Percentiles rank a stretch among this genome's conserved stretches.
Evolutionary conservation across 805 yeast genomes (phyloP).

Genomic region (Barnettozyma sucrosica): DNA sequence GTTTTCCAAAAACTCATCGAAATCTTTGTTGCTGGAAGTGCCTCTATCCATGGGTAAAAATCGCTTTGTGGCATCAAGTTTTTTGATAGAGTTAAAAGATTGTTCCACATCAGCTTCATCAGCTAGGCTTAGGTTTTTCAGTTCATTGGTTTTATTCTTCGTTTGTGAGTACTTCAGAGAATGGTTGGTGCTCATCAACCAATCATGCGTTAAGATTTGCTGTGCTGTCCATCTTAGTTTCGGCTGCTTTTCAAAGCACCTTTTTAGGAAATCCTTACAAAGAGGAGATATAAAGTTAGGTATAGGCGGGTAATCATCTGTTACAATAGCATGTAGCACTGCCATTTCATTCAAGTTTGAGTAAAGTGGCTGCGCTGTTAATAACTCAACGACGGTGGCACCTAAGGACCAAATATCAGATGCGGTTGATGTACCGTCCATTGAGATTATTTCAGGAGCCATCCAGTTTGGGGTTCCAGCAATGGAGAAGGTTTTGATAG

Average conservation of each 20-base stretch:
- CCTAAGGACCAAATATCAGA: slow-evolving; percentile 94
- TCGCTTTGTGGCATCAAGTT: slow-evolving; percentile 15
- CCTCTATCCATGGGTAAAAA: slow-evolving; percentile 18
- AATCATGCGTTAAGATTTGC: slow-evolving; percentile 50
- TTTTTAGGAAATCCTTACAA: slow-evolving; percentile 51
- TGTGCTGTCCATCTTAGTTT: slow-evolving; percentile 49
- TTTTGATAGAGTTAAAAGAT: slow-evolving; percentile 18
- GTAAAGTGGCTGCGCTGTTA: slow-evolving; percentile 86
- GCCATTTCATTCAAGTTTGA: slow-evolving; percentile 70
- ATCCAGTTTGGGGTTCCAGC: slow-evolving; percentile 97
- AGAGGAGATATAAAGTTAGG: slow-evolving; percentile 44
- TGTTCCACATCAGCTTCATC: slow-evolving; percentile 7
- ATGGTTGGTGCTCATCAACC: slow-evolving; percentile 41
- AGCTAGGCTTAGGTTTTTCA: neutral
- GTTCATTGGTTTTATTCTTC: neutral
- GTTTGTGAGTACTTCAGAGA: neutral
- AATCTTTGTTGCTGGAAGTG: slow-evolving; percentile 16
- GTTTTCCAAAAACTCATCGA: slow-evolving; percentile 2
- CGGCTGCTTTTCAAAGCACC: slow-evolving; percentile 72
- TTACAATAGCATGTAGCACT: slow-evolving; percentile 77
- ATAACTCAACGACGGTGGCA: slow-evolving; percentile 84
- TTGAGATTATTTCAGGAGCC: slow-evolving; percentile 92
- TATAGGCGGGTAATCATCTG: slow-evolving; percentile 63
- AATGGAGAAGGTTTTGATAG: slow-evolving; percentile 48
- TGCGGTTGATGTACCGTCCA: slow-evolving; percentile 80